Conservation (phyloP, 768 basidiomycete species). For the Russula sp. region DNA sequence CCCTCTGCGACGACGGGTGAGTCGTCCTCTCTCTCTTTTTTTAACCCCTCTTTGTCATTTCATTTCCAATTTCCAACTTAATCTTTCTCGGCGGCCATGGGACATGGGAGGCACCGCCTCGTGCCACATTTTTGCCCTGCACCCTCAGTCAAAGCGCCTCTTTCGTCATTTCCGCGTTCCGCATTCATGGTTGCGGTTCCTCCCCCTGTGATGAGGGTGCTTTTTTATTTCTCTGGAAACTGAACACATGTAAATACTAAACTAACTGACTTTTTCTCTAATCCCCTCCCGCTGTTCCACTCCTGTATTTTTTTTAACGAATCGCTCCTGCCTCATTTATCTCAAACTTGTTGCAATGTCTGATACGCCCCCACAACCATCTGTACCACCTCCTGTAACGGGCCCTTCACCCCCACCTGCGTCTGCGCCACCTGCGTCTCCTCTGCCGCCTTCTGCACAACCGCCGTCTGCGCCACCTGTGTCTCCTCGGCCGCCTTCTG, state of each 20-base stretch:
- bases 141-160: neutral
- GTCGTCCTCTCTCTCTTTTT: neutral
- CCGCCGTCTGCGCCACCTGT: no score
- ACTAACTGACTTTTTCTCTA: no score
- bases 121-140: neutral
- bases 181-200: no score
- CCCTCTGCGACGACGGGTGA: neutral
- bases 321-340: no score
- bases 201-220: no score
- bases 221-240: no score
- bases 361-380: conserved; percentile 19
- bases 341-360: conserved; percentile 20
- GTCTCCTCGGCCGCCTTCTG: neutral
- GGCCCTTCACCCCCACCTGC: conserved; percentile 21
- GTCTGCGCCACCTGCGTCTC: neutral
- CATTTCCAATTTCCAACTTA: neutral
- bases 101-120: neutral
- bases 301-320: no score
- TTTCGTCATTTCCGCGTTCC: no score
- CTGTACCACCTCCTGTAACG: neutral
- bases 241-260: no score
- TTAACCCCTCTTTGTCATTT: neutral
- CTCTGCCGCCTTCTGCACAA: neutral
- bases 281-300: no score
- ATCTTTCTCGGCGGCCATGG: neutral